Conservation (phyloP, 805 yeast genomes). For the Wickerhamomyces alni region DNA sequence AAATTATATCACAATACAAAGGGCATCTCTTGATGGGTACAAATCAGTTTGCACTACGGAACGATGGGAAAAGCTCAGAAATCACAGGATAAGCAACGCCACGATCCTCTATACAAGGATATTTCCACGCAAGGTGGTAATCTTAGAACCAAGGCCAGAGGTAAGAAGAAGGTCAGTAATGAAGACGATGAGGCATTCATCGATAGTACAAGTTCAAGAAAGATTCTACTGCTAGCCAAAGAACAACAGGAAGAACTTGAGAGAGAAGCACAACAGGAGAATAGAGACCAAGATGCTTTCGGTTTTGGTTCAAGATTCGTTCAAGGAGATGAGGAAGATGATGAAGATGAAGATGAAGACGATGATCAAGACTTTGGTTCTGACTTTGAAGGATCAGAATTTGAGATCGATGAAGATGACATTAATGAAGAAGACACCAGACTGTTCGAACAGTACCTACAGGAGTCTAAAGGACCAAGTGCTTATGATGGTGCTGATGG, state of each 20-base stretch:
- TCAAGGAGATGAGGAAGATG: constrained; percentile 46
- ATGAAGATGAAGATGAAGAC: constrained; percentile 29
- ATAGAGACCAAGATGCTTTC: constrained; percentile 23
- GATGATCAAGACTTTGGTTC: constrained; percentile 39
- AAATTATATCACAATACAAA: neutral
- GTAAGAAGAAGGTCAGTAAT: constrained; percentile 31
- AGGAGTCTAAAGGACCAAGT: constrained; percentile 28
- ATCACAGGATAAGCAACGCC: constrained; percentile 55
- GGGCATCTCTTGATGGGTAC: neutral
- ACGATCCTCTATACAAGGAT: constrained; percentile 76
- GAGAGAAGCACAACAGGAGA: constrained; percentile 45
- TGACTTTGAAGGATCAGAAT: constrained; percentile 48
- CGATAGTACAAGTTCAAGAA: constrained; percentile 79
- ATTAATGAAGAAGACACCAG: constrained; percentile 80
- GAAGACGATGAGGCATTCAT: constrained; percentile 56
- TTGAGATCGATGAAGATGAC: constrained; percentile 55
- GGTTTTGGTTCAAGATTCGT: constrained; percentile 30
- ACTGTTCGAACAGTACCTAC: constrained; percentile 72
- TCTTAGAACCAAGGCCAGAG: constrained; percentile 39
- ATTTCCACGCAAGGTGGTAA: constrained; percentile 71
- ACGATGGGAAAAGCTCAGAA: constrained; percentile 64
- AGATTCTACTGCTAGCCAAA: constrained; percentile 81
- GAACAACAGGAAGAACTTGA: constrained; percentile 91
- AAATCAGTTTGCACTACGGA: neutral
- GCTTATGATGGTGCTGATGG: constrained; percentile 33